phyloP scores from a whole-genome alignment of 768 basidiomycete species.

The Suillus spraguei region DNA sequence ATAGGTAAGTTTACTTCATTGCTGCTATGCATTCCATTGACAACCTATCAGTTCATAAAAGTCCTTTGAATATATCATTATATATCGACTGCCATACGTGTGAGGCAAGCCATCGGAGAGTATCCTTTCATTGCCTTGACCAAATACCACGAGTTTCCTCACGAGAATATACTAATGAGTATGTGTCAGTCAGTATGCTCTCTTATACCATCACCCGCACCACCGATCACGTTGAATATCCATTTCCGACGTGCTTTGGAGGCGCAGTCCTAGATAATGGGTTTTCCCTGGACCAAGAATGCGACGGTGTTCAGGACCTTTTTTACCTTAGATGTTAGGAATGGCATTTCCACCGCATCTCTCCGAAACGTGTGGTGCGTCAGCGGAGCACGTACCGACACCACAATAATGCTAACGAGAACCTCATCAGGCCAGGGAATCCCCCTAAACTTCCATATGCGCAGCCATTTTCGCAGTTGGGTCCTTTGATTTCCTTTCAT shows the following conservation, averaged over 20 bases:
- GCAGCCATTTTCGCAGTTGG: not conserved
- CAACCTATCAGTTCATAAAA: not conserved
- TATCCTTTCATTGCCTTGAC: not conserved
- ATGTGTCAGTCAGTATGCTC: not conserved
- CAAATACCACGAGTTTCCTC: not conserved
- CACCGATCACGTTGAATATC: not conserved
- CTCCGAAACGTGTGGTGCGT: not conserved
- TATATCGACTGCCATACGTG: not conserved
- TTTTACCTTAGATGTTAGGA: not conserved
- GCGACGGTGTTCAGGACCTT: not conserved
- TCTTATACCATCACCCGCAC: no score
- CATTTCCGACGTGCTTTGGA: not conserved
- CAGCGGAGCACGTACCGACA: not conserved
- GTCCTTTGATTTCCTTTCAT: not conserved
- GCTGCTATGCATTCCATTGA: not conserved
- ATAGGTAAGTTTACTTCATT: slow-evolving; percentile 10
- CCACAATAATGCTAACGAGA: not conserved
- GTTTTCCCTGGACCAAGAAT: no score
- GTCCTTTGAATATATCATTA: not conserved
- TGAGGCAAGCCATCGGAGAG: not conserved
- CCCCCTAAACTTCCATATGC: not conserved
- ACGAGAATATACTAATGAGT: not conserved
- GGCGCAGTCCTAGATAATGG: not conserved
- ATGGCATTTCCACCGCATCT: not conserved
- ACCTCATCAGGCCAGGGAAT: not conserved